Conservation (phyloP, 495 filamentous ascomycete genomes). For the Parathielavia appendiculata region DNA sequence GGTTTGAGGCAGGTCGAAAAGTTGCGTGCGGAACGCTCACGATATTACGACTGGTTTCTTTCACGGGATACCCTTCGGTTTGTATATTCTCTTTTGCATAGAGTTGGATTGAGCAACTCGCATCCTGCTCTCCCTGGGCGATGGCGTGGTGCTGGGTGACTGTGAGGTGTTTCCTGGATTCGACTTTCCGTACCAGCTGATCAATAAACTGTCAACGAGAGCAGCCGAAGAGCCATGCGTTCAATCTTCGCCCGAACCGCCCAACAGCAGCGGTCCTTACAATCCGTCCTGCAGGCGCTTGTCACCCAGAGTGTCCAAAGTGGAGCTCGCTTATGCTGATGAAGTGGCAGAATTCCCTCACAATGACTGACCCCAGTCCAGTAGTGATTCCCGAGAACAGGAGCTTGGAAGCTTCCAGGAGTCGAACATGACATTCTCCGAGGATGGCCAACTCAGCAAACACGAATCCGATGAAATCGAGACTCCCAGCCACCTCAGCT, state of each 20-base stretch:
- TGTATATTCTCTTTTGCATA: too few species aligned
- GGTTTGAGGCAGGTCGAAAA: too few species aligned
- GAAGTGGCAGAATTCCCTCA: conserved; percentile 16
- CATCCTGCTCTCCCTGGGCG: too few species aligned
- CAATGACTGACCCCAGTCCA: neutral
- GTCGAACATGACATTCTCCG: neutral
- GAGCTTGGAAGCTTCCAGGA: neutral
- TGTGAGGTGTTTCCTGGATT: too few species aligned
- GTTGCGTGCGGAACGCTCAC: too few species aligned
- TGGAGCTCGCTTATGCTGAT: conserved; percentile 20
- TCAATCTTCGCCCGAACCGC: too few species aligned
- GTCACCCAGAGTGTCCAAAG: conserved; percentile 2
- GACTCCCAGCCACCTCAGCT: conserved; percentile 12
- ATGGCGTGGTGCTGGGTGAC: too few species aligned
- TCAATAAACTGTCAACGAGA: neutral
- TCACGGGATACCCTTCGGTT: too few species aligned
- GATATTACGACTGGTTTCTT: too few species aligned
- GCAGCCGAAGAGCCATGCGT: neutral
- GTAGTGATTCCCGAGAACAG: neutral
- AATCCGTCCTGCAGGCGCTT: too few species aligned
- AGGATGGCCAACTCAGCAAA: conserved; percentile 7
- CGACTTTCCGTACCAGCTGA: too few species aligned
- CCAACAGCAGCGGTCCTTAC: neutral
- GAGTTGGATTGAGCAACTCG: too few species aligned
- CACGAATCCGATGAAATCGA: neutral